These are phyloP conservation scores for Gryganskiella cystojenkinii DNA, from an alignment of 192 early-diverging fungal species.

Conservation along the genomic window DNA sequence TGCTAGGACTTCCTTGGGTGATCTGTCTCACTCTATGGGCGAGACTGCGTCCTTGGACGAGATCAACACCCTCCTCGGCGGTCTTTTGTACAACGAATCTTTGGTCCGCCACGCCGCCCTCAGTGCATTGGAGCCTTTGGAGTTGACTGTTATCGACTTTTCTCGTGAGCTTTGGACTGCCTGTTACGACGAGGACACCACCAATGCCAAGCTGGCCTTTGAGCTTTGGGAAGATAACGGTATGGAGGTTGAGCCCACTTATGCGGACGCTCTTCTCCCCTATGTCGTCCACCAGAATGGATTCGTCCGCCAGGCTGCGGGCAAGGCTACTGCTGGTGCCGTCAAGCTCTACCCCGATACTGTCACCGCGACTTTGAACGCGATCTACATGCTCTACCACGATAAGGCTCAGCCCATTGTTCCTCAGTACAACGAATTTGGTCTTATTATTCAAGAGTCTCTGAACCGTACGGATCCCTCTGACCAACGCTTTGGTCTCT, in stretches of 20 bases:
- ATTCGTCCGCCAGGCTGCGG: slow-evolving; percentile 70
- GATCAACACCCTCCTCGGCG: slow-evolving; percentile 67
- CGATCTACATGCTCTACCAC: slow-evolving; percentile 70
- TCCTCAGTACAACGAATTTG: slow-evolving; percentile 92
- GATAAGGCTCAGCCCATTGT: slow-evolving; percentile 75
- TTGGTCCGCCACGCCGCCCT: slow-evolving; percentile 75
- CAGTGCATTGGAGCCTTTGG: slow-evolving; percentile 67
- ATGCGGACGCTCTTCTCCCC: slow-evolving; percentile 54
- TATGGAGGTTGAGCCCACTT: slow-evolving; percentile 63
- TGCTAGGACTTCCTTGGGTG: slow-evolving; percentile 62
- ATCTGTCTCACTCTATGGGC: slow-evolving; percentile 59
- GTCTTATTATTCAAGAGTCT: slow-evolving; percentile 87
- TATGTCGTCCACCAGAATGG: slow-evolving; percentile 61
- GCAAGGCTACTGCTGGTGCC: slow-evolving; percentile 71
- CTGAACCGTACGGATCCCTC: slow-evolving; percentile 84
- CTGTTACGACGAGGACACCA: slow-evolving; percentile 71
- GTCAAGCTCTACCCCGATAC: slow-evolving; percentile 66
- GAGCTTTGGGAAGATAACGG: slow-evolving; percentile 73
- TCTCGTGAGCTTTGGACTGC: slow-evolving; percentile 77
- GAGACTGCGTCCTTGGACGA: slow-evolving; percentile 61
- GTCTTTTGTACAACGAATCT: slow-evolving; percentile 71
- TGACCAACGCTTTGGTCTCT: slow-evolving; percentile 87
- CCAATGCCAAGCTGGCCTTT: slow-evolving; percentile 65
- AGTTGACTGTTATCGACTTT: slow-evolving; percentile 68
- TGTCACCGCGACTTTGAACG: slow-evolving; percentile 58